A percentile compares a stretch with the other conserved stretches of the same genome.
Conservation (phyloP, 2,329 filamentous ascomycete species). For the Claviceps capensis region DNA sequence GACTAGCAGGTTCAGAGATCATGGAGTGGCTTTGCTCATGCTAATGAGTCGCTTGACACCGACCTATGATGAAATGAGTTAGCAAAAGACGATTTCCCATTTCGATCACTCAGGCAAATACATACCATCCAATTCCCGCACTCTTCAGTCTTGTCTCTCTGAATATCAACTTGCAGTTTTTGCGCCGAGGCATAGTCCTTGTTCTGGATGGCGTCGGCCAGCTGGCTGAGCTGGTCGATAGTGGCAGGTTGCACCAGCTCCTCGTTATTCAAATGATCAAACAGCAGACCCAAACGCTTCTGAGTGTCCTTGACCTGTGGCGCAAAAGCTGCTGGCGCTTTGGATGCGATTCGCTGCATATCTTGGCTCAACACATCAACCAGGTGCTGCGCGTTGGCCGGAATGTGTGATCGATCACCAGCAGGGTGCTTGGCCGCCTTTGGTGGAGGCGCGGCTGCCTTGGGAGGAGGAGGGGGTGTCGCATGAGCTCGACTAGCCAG, state of each 20-base stretch:
- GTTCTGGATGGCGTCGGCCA: slow-evolving; percentile 51
- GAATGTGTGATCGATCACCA: slow-evolving; percentile 85
- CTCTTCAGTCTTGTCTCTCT: slow-evolving; percentile 64
- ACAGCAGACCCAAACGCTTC: slow-evolving; percentile 83
- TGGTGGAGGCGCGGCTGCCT: slow-evolving; percentile 36
- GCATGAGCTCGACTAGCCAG: slow-evolving; percentile 17
- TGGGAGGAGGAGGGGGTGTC: slow-evolving; percentile 34
- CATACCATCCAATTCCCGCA: slow-evolving; percentile 81
- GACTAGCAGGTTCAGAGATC: slow-evolving; percentile 6
- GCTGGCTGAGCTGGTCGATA: slow-evolving; percentile 48
- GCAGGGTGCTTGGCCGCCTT: slow-evolving; percentile 55
- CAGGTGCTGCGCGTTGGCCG: slow-evolving; percentile 58
- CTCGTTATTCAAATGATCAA: slow-evolving; percentile 93
- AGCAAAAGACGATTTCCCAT: neutral
- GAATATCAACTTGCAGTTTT: slow-evolving; percentile 59
- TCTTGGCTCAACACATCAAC: slow-evolving; percentile 71
- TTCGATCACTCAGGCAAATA: neutral
- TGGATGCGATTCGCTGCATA: slow-evolving; percentile 75
- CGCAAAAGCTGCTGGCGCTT: slow-evolving; percentile 76
- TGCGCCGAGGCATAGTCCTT: slow-evolving; percentile 57
- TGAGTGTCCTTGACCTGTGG: slow-evolving; percentile 87
- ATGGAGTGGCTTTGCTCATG: slow-evolving; percentile 66
- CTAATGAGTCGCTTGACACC: slow-evolving; percentile 65
- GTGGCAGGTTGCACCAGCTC: slow-evolving; percentile 76
- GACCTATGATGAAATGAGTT: slow-evolving; percentile 31